phyloP scores from a whole-genome alignment of 2,329 filamentous ascomycete species.

The Teratosphaeria gauchensis region DNA sequence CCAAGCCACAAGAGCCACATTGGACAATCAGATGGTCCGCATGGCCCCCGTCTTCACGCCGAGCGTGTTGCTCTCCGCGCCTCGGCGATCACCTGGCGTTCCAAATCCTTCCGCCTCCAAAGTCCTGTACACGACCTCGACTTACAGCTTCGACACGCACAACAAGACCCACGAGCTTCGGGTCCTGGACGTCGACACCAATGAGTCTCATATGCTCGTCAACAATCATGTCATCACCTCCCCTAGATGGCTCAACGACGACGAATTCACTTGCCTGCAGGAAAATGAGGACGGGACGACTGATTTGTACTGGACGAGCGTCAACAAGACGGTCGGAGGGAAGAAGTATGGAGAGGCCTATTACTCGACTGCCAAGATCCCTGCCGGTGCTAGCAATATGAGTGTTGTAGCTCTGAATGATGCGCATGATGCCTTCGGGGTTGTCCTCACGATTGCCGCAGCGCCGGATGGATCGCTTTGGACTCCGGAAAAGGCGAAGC shows the following conservation, averaged over 20 bases:
- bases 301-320: slow-evolving; percentile 13
- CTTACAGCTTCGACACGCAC: slow-evolving; percentile 73
- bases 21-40: not conserved
- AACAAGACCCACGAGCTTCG: slow-evolving; percentile 58
- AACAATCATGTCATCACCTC: slow-evolving; percentile 57
- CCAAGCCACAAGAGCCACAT: not conserved
- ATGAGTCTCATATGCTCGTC: slow-evolving; percentile 56
- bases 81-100: slow-evolving; percentile 58
- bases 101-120: slow-evolving; percentile 60
- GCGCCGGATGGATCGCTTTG: slow-evolving; percentile 57
- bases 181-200: slow-evolving; percentile 58
- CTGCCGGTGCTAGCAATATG: slow-evolving; percentile 40
- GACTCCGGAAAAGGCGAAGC: slow-evolving; percentile 40
- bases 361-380: slow-evolving; percentile 34
- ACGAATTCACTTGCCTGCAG: slow-evolving; percentile 48
- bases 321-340: slow-evolving; percentile 5
- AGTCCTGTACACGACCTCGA: slow-evolving; percentile 59
- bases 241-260: slow-evolving; percentile 65
- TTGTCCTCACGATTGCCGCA: slow-evolving; percentile 50
- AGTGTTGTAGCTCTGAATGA: slow-evolving; percentile 33
- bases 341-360: slow-evolving; percentile 17
- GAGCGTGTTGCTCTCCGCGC: slow-evolving; percentile 65
- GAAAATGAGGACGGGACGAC: slow-evolving; percentile 34
- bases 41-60: slow-evolving; percentile 49
- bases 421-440: slow-evolving; percentile 25